Conservation (phyloP, 176 grass and related monocot species). For the Oryza meridionalis region DNA sequence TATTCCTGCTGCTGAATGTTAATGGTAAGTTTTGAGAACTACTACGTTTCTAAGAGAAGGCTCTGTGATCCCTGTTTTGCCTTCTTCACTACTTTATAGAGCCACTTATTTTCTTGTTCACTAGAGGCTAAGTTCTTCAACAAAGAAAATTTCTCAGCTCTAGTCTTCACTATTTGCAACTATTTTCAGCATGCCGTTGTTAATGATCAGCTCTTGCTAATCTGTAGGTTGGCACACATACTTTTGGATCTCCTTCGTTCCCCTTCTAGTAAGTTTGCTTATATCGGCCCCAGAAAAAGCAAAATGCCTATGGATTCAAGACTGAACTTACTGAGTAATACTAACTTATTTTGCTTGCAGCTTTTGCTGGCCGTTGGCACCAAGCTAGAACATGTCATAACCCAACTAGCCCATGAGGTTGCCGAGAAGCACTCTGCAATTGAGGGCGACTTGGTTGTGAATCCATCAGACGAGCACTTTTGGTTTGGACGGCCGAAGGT, state of each 20-base stretch:
- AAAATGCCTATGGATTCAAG: neutral
- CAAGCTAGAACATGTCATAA: constrained; percentile 91
- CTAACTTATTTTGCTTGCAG: constrained; percentile 40
- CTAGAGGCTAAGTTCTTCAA: neutral
- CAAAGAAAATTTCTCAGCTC: neutral
- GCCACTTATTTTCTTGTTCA: constrained; percentile 20
- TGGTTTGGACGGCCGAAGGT: constrained; percentile 70
- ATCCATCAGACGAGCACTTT: constrained; percentile 87
- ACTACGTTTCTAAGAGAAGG: neutral
- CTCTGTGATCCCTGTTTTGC: neutral
- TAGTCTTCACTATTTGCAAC: neutral
- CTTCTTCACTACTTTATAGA: neutral
- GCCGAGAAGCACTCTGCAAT: constrained; percentile 85
- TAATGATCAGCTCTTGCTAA: constrained; percentile 17
- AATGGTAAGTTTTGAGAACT: constrained; percentile 57
- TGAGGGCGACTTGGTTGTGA: constrained; percentile 74
- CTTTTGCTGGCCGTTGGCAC: constrained; percentile 79
- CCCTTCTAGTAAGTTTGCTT: constrained; percentile 67
- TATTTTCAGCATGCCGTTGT: neutral
- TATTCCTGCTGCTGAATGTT: constrained; percentile 94
- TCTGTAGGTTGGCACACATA: constrained; percentile 93
- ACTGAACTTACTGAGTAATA: neutral
- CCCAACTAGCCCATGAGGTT: constrained; percentile 77
- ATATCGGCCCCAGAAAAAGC: neutral
- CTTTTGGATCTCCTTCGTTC: constrained; percentile 94